Evolutionary conservation across 805 yeast genomes (phyloP), one percentile per base, ranked within the genome.

Genomic region (Sungouiozyma intestinalis): DNA sequence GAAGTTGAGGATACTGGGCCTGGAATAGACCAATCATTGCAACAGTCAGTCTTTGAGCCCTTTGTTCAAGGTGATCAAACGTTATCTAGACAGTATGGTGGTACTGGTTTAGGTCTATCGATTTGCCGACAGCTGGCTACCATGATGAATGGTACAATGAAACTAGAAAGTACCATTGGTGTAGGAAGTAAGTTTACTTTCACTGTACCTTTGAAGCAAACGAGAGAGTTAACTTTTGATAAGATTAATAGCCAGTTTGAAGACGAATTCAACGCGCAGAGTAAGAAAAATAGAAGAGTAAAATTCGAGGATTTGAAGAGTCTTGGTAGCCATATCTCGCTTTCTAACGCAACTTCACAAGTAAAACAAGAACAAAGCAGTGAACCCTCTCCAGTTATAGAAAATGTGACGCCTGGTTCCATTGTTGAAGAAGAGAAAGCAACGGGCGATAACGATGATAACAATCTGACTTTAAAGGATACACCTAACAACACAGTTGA

Each of bases 11-110:
- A 90, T 58, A 85, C 94, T 0, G 97, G 98, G 3, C 88, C 97
- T 0, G 98, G 98, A 45, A 88, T 90, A 41, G 94, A 85, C 34
- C 78, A 81, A 13, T 77, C 80, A 1, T 62, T 87, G 42, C 96
- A 85, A 54, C 78, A 78, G 36, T 77, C 82, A 46, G 94, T 90
- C 1, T 90, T 90, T 61, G 97, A 92, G 54, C 97, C 97, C 1
- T 90, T 90, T 67, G 87, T 88, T 16, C 98, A 90, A 65, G 98
- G 97, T 41, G 97, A 90, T 56, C 95, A 87, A 60, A 86, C 96
- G 0, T 68, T 86, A 20, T 84, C 95, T 4, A 72, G 95, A 55
- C 85, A 88, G 44, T 81, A 83, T 56, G 97, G 97, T 45, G 98
- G 98, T 50, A 92, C 97, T 0, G 98, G 97, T 2, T 68, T 90